phyloP scores from a whole-genome alignment of 208 protist species.

The Acanthamoeba lenticulata region DNA sequence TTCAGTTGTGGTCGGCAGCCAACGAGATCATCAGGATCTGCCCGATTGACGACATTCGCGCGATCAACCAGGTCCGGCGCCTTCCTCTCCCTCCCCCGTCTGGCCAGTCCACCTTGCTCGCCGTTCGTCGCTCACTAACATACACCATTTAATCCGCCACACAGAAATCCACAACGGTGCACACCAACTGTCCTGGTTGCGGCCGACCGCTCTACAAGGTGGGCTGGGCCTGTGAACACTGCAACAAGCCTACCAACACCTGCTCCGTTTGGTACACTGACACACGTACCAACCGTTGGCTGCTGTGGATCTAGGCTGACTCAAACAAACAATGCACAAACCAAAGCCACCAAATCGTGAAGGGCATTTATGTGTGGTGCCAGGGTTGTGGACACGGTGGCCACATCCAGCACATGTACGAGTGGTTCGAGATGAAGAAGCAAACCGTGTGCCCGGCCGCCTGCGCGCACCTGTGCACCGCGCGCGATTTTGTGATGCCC shows the following conservation, averaged over 20 bases:
- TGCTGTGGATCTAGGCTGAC: too few relatives aligned
- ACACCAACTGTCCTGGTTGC: slow-evolving; percentile 61
- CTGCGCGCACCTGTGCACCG: slow-evolving; percentile 43
- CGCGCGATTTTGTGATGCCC: slow-evolving; percentile 25
- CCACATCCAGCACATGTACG: slow-evolving; percentile 60
- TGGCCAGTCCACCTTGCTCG: background rate
- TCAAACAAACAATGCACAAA: background rate
- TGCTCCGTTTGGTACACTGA: slow-evolving; percentile 9
- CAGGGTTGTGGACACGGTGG: slow-evolving; percentile 66
- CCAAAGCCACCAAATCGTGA: slow-evolving; percentile 28
- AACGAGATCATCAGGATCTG: slow-evolving; percentile 30
- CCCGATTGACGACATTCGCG: slow-evolving; percentile 55
- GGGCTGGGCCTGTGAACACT: slow-evolving; percentile 58
- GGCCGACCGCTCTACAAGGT: slow-evolving; percentile 10
- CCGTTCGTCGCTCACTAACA: background rate
- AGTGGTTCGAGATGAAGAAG: slow-evolving; percentile 66
- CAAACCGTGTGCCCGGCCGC: slow-evolving; percentile 37
- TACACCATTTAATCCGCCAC: background rate
- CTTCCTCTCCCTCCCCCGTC: too few relatives aligned
- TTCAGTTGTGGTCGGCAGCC: background rate
- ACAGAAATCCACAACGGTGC: slow-evolving; percentile 68
- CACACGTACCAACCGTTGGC: too few relatives aligned
- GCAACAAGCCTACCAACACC: slow-evolving; percentile 35
- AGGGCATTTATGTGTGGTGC: slow-evolving; percentile 66
- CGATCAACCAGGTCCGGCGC: slow-evolving; percentile 26